Evolutionary conservation across 768 basidiomycete genomes (phyloP), one percentile per base, ranked within the genome.

Genomic region (Pilatotrama ljubarskyi): DNA sequence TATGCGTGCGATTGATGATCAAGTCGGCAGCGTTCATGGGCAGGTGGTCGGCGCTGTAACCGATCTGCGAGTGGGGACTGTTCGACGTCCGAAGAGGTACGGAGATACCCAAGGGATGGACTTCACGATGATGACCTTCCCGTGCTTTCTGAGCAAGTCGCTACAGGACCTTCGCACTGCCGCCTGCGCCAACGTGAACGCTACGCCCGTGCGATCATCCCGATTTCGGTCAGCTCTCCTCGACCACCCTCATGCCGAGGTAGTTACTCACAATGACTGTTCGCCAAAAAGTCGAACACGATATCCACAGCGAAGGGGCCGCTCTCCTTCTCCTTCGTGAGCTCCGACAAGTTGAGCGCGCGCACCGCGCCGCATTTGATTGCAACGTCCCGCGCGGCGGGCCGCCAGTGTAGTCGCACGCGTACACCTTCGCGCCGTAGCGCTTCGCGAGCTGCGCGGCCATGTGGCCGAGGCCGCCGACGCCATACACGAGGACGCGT

Each of bases 371-470:
- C 69, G n/a, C 66, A 58, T 25, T 66, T 51, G 15, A 64, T 15
- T 1, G 70, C 67, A 2, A 70, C 61, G 44, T 64, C 50, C 3
- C 68, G 63, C 10, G 68, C 66, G 1, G 44, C 62, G 6, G 65
- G 64, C 42, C 63, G n/a, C n/a, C n/a, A n/a, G n/a, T 63, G 51
- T 63, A 60, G 52, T 70, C 69, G 38, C 59, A 57, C 5, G 64
- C 70, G 51, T 64, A 70, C 2, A 70, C 70, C 43, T 58, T 67
- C 20, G 70, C 70, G 4, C 66, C 70, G 51, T 62, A 64, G 55
- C 64, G 60, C 38, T 65, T 64, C 8, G 65, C 68, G 20, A 66
- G 61, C 50, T 70, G 69, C 38, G 69, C 47, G 0, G 59, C 59
- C 37, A 41, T 46, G 26, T 60, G 59, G 2, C 47, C 59, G 26